Percentiles rank a stretch among this genome's conserved stretches.
phyloP scores from a whole-genome alignment of 306 rosid genomes.

The Vicia sativa region DNA sequence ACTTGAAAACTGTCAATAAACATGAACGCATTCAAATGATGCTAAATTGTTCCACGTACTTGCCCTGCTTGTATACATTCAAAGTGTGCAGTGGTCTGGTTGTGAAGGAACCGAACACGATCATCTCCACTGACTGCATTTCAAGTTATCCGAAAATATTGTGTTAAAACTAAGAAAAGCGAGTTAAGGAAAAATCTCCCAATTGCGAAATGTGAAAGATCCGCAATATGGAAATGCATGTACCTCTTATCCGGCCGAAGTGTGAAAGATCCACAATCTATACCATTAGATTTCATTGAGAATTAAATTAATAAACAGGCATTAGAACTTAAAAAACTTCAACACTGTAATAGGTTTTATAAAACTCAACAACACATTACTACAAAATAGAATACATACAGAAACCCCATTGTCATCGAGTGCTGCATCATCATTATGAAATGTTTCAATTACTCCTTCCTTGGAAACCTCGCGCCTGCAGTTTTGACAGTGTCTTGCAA shows the following conservation, averaged over 20 bases:
- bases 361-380: not conserved
- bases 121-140: slow-evolving; percentile 86
- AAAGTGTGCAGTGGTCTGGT: slow-evolving; percentile 90
- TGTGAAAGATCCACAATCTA: slow-evolving; percentile 97
- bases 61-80: slow-evolving; percentile 74
- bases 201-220: too few relatives aligned
- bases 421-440: slow-evolving; percentile 76
- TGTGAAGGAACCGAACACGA: slow-evolving; percentile 89
- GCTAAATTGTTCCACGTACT: slow-evolving; percentile 52
- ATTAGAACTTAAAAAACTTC: not conserved
- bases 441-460: slow-evolving; percentile 73
- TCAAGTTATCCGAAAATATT: slow-evolving; percentile 33
- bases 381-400: slow-evolving; percentile 48
- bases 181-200: slow-evolving; percentile 14
- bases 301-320: slow-evolving; percentile 33
- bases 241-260: slow-evolving; percentile 95
- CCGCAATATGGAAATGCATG: slow-evolving; percentile 31
- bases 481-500: slow-evolving; percentile 63
- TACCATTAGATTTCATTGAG: slow-evolving; percentile 29
- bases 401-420: slow-evolving; percentile 69
- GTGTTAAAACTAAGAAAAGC: slow-evolving; percentile 17
- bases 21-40: slow-evolving; percentile 39
- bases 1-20: slow-evolving; percentile 26
- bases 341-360: not conserved
- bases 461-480: slow-evolving; percentile 61